Percentiles rank a stretch among this genome's conserved stretches.
These are phyloP conservation scores for Linanthus parryae DNA, from an alignment of 148 eudicot genomes.

Conservation along the genomic window DNA sequence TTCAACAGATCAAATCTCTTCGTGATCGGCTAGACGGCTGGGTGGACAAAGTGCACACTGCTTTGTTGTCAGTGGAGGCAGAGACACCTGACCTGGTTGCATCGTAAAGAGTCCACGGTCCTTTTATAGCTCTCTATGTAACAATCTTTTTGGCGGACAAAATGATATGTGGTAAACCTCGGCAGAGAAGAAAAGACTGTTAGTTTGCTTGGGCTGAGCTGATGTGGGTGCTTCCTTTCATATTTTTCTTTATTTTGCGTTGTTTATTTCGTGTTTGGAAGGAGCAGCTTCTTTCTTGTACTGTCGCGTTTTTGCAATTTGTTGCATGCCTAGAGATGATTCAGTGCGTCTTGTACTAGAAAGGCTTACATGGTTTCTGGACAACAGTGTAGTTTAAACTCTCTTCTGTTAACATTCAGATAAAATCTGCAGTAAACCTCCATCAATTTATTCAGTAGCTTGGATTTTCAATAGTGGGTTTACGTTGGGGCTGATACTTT, in stretches of 20 bases:
- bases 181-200: conserved; percentile 13
- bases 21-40: conserved; percentile 75
- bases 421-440: too few species aligned
- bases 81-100: conserved; percentile 90
- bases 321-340: too few species aligned
- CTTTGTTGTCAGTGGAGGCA: conserved; percentile 85
- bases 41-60: conserved; percentile 80
- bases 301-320: too few species aligned
- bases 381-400: too few species aligned
- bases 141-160: conserved; percentile 14
- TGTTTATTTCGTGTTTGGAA: background rate
- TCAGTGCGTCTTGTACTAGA: too few species aligned
- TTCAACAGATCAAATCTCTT: conserved; percentile 67
- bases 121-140: conserved; percentile 5
- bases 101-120: conserved; percentile 21
- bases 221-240: background rate
- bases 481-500: too few species aligned
- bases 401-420: too few species aligned
- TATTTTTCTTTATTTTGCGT: conserved; percentile 6
- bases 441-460: too few species aligned
- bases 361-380: too few species aligned
- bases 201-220: conserved; percentile 11
- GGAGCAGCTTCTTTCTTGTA: too few species aligned
- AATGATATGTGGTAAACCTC: conserved; percentile 8
- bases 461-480: too few species aligned